Conservation (phyloP, 352 stramenopile species). For the Thraustochytrium sp. region DNA sequence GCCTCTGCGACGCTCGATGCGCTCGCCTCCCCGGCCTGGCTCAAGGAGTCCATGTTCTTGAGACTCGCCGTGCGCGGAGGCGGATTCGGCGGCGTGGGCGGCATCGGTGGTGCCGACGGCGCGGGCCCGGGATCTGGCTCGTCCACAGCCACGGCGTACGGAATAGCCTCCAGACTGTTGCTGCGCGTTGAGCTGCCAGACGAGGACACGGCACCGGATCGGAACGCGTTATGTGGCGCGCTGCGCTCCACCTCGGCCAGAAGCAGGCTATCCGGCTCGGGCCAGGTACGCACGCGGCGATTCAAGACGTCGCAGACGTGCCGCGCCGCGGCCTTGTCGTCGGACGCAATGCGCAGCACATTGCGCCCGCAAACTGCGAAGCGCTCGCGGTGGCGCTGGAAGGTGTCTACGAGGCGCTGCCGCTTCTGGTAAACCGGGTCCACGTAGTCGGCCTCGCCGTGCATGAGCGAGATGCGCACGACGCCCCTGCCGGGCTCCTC, state of each 20-base stretch:
- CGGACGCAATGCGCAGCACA: not conserved
- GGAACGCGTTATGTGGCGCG: not conserved
- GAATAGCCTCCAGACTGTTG: not conserved
- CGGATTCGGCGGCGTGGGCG: too few species aligned
- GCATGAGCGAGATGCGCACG: not conserved
- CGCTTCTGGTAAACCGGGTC: conserved; percentile 7
- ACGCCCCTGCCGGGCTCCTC: not conserved
- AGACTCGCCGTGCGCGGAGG: too few species aligned
- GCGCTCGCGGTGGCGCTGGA: not conserved
- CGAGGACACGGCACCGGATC: not conserved
- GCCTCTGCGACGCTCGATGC: not conserved
- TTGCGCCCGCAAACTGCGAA: not conserved
- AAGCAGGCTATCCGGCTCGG: conserved; percentile 11
- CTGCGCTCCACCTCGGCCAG: not conserved
- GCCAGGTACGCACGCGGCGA: not conserved
- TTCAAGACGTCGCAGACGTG: not conserved
- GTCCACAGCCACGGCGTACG: not conserved
- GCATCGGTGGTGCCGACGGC: too few species aligned
- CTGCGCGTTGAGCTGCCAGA: not conserved
- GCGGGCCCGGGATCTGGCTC: too few species aligned
- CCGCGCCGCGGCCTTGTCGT: not conserved
- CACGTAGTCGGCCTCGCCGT: not conserved
- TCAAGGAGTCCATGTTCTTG: not conserved
- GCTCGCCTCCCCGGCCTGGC: too few species aligned
- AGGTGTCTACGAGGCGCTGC: not conserved